A percentile compares a stretch with the other conserved stretches of the same genome.
These are phyloP conservation scores for Diaporthe destruens DNA, from an alignment of 2,329 filamentous ascomycete species.

Conservation along the genomic window DNA sequence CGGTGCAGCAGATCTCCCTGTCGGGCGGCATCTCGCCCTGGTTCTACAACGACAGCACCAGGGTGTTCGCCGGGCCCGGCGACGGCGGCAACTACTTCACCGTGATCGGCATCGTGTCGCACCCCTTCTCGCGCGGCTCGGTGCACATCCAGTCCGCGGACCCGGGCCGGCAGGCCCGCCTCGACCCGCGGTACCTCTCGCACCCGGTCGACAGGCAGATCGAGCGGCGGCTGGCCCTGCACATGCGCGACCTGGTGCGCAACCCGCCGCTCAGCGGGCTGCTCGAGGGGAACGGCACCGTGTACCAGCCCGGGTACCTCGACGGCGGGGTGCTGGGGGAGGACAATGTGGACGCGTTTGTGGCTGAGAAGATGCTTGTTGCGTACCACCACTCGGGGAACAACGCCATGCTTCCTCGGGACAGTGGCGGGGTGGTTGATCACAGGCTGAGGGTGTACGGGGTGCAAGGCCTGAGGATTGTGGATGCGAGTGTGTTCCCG, in stretches of 20 bases:
- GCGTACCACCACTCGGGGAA: constrained; percentile 56
- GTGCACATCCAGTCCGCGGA: constrained; percentile 53
- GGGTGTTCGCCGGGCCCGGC: constrained; percentile 43
- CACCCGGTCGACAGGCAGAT: constrained; percentile 49
- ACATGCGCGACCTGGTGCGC: constrained; percentile 48
- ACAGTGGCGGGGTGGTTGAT: constrained; percentile 56
- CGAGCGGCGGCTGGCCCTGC: constrained; percentile 47
- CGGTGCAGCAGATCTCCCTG: neutral
- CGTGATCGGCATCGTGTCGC: constrained; percentile 49
- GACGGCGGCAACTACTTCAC: constrained; percentile 50
- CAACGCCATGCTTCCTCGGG: constrained; percentile 55
- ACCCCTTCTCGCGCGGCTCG: constrained; percentile 54
- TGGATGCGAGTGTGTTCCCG: constrained; percentile 53
- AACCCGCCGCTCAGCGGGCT: constrained; percentile 48
- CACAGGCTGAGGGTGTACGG: constrained; percentile 55
- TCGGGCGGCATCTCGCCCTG: neutral
- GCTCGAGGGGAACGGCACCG: constrained; percentile 42
- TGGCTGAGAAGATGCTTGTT: constrained; percentile 10
- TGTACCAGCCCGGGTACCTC: constrained; percentile 8
- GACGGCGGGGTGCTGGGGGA: neutral
- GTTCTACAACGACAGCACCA: neutral
- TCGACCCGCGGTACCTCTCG: constrained; percentile 52
- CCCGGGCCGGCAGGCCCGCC: constrained; percentile 48
- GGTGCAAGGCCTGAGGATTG: constrained; percentile 54
- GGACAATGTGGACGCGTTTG: constrained; percentile 19